Base-by-base conservation (phyloP, 208 protist genomes). In the Phytomonas francai region DNA sequence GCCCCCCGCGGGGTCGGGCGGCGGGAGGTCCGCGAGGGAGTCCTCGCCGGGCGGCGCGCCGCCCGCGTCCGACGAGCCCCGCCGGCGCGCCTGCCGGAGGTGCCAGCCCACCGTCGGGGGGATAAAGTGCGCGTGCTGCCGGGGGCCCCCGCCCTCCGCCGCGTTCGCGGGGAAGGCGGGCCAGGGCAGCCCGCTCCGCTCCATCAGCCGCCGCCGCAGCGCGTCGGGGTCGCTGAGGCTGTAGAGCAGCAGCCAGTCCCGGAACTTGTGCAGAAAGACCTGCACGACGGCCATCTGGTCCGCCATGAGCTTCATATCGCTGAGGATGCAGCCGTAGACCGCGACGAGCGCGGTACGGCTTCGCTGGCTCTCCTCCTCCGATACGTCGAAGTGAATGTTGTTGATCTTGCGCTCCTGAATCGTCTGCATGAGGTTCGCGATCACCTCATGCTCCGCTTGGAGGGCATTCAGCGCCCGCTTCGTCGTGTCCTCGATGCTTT, bases 251-350 rank as follows among this genome's bases (percentile, higher is more conserved):
- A 94, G 76, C 86, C 89, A 94, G 34, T 75, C 67, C 68, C 91
- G 80, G 73, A 91, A 94, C 67, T 83, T 73, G 58, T 68, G 63
- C 8, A 92, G 56, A 67, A 94, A 92, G 57, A 85, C 76, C 3
- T 59, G 63, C 6, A 67, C 70, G 27, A 81, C 62, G 29, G 59
- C 63, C 70, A 87, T 77, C 59, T 92, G 86, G 45, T 76, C 58
- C 1, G 65, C 57, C 78, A 94, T 85, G 28, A 92, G 77, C 30
- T 68, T 83, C 73, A 89, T 89, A 65, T 94, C 86, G 62, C 84
- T 91, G 12, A 88, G 59, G 51, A 94, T 63, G 65, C 84, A 91
- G 29, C 88, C 83, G 78, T 92, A 94, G 8, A 94, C 85, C 14
- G 81, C 77, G 28, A 87, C 72, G 58, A 81, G 75, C 7, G 89